phyloP scores from a whole-genome alignment of 73 alveolate genomes.

The Tetrahymena elliotti region DNA sequence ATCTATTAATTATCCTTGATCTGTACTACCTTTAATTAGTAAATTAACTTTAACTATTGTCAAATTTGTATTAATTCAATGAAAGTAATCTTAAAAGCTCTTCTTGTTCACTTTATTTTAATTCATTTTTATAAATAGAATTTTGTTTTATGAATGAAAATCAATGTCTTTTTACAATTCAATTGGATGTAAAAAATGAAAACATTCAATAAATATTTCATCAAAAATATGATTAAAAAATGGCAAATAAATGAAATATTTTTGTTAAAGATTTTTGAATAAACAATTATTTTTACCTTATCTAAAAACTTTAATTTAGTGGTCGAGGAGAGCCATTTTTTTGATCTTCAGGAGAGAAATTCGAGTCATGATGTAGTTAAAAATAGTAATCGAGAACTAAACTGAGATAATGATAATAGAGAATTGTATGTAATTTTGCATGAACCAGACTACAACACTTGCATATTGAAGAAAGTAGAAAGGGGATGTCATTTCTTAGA shows the following conservation, averaged over 20 bases:
- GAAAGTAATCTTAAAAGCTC: too few species aligned
- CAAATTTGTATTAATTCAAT: not conserved
- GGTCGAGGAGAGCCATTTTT: conserved; percentile 10
- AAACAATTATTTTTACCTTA: not conserved
- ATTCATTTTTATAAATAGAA: too few species aligned
- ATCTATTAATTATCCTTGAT: not conserved
- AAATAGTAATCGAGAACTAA: conserved; percentile 12
- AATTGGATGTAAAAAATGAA: too few species aligned
- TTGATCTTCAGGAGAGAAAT: conserved; percentile 13
- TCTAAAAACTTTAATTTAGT: conserved; percentile 11
- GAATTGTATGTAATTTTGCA: conserved; percentile 2
- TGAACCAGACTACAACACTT: conserved; percentile 5
- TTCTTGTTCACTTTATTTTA: too few species aligned
- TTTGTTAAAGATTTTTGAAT: not conserved
- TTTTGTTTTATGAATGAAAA: too few species aligned
- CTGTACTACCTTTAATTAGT: not conserved
- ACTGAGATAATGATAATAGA: conserved; percentile 7
- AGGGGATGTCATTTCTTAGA: conserved; percentile 33
- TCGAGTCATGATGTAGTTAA: conserved; percentile 6
- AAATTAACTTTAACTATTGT: not conserved
- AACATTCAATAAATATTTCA: too few species aligned
- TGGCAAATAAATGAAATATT: not conserved
- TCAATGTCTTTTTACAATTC: too few species aligned
- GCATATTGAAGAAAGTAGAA: conserved; percentile 13
- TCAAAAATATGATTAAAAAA: too few species aligned